A percentile compares a stretch with the other conserved stretches of the same genome.
Evolutionary conservation across 345 rosid species (phyloP).

Genomic region (Carallia brachiata): DNA sequence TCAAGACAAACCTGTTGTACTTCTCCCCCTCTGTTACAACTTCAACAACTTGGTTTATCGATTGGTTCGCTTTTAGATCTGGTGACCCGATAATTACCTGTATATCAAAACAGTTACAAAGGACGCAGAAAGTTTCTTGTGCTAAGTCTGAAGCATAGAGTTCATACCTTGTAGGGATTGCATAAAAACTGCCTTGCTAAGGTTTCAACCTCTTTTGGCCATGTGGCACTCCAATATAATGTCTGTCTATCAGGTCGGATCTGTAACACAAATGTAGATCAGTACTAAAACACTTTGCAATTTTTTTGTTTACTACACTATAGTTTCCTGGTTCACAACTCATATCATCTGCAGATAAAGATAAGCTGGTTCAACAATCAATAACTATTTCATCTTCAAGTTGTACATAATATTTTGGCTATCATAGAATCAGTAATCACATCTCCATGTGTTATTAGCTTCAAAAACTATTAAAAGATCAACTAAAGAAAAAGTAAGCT

Average conservation of each 20-base stretch:
- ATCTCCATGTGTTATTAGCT: too few species aligned
- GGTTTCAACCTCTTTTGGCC: slow-evolving; percentile 93
- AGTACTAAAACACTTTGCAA: not conserved
- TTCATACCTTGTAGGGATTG: slow-evolving; percentile 76
- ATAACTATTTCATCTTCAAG: too few species aligned
- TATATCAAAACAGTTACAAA: slow-evolving; percentile 16
- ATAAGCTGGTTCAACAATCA: not conserved
- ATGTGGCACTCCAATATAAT: slow-evolving; percentile 97
- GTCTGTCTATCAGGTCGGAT: slow-evolving; percentile 98
- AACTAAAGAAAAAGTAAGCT: too few species aligned
- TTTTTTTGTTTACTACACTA: not conserved
- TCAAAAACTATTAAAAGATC: too few species aligned
- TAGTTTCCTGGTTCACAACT: not conserved
- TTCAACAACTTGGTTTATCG: slow-evolving; percentile 85
- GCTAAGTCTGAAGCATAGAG: not conserved
- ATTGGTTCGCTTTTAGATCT: slow-evolving; percentile 86
- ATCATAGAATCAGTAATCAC: too few species aligned
- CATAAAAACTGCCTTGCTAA: slow-evolving; percentile 85
- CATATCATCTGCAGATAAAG: not conserved
- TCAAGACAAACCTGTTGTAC: slow-evolving; percentile 69
- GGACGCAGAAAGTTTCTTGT: not conserved
- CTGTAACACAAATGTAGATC: slow-evolving; percentile 34
- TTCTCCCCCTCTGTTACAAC: slow-evolving; percentile 76
- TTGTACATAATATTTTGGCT: too few species aligned
- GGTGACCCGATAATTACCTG: slow-evolving; percentile 87